phyloP scores from a whole-genome alignment of 306 rosid species.

The Echinosophora koreensis region DNA sequence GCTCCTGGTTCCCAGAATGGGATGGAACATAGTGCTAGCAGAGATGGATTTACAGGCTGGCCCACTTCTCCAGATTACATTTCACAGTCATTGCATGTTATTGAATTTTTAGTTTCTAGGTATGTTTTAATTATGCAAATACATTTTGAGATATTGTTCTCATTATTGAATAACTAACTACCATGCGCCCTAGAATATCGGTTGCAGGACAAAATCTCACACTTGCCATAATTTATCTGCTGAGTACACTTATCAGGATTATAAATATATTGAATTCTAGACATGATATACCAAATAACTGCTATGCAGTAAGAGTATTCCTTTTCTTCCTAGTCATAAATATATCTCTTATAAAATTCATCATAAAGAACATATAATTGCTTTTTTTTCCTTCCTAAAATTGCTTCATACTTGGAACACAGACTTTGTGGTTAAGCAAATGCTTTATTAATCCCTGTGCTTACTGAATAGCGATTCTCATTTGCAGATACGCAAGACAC shows the following conservation, averaged over 20 bases:
- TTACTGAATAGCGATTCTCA: conserved; percentile 27
- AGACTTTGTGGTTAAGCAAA: conserved; percentile 30
- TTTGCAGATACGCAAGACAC: conserved; percentile 76
- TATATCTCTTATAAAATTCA: conserved; percentile 21
- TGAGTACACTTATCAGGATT: conserved; percentile 3
- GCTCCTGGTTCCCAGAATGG: conserved; percentile 97
- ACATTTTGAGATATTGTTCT: conserved; percentile 33
- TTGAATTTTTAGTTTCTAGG: conserved; percentile 88
- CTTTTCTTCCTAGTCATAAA: neutral
- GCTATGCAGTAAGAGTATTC: neutral
- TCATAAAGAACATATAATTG: conserved; percentile 3
- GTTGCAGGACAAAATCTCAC: conserved; percentile 4
- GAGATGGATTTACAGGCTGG: conserved; percentile 87
- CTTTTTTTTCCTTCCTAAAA: neutral
- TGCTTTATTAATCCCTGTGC: conserved; percentile 11
- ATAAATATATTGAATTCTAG: conserved; percentile 12
- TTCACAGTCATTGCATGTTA: conserved; percentile 72
- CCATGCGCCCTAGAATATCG: neutral
- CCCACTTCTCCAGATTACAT: conserved; percentile 65
- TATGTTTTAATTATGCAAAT: conserved; percentile 43
- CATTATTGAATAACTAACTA: neutral
- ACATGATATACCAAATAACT: neutral
- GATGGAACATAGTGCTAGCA: conserved; percentile 93
- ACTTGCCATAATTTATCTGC: neutral
- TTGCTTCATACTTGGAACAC: neutral